Conservation (phyloP, 805 yeast genomes). For the Pichia ethanolica region DNA sequence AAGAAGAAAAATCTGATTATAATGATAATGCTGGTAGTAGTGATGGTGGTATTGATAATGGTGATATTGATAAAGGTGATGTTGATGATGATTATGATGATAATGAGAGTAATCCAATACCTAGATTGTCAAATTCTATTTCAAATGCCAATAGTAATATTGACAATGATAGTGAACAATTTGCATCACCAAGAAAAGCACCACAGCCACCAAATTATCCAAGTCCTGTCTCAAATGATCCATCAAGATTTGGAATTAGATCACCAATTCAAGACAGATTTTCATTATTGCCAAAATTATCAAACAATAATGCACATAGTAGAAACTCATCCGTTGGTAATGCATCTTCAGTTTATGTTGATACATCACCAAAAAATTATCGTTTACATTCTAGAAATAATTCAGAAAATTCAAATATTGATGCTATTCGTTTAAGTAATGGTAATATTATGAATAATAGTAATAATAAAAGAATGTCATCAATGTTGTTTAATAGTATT, state of each 20-base stretch:
- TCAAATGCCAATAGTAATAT: neutral
- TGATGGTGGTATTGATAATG: no score
- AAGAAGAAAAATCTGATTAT: no score
- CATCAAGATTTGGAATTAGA: slow-evolving; percentile 20
- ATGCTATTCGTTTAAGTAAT: slow-evolving; percentile 8
- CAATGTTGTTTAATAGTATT: no score
- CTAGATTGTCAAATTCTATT: neutral
- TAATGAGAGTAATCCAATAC: neutral
- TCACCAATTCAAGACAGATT: slow-evolving; percentile 8
- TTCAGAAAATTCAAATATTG: slow-evolving; percentile 4
- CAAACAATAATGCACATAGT: slow-evolving; percentile 12
- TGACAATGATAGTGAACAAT: slow-evolving; percentile 16
- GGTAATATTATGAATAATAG: slow-evolving; percentile 3
- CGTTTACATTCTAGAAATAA: slow-evolving; percentile 4
- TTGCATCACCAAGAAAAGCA: slow-evolving; percentile 64
- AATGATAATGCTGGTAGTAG: no score
- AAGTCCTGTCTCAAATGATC: slow-evolving; percentile 20
- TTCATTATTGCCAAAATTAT: neutral
- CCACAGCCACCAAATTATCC: slow-evolving; percentile 53
- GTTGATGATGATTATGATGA: no score
- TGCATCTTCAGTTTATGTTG: slow-evolving; percentile 37
- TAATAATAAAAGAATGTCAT: neutral
- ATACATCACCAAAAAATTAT: slow-evolving; percentile 10
- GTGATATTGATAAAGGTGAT: neutral
- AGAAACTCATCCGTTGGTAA: slow-evolving; percentile 24